Conservation (phyloP, 768 basidiomycete genomes). For the Candolleomyces aberdarensis region DNA sequence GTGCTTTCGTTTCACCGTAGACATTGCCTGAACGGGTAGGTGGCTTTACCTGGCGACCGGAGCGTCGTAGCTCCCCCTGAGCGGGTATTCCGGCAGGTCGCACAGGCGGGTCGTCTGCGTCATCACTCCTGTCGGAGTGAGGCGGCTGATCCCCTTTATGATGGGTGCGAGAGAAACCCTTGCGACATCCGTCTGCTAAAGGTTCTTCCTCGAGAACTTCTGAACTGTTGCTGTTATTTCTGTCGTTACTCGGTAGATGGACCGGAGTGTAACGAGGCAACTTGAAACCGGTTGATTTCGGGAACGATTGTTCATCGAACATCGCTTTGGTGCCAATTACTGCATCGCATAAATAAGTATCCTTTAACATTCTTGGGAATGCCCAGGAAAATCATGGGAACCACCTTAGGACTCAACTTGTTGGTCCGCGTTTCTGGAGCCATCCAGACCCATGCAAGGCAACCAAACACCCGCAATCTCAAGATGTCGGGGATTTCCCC, state of each 20-base stretch:
- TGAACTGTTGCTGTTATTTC: too few relatives aligned
- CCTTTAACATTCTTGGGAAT: conserved; percentile 1
- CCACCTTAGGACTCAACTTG: conserved; percentile 18
- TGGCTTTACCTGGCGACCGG: background rate
- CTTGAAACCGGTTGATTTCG: too few relatives aligned
- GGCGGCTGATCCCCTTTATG: too few relatives aligned
- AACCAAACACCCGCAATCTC: conserved; percentile 25
- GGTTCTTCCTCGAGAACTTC: too few relatives aligned
- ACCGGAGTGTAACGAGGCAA: too few relatives aligned
- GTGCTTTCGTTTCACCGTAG: background rate
- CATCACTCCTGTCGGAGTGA: too few relatives aligned
- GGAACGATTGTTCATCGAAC: background rate
- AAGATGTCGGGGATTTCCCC: conserved; percentile 20
- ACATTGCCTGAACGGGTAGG: background rate
- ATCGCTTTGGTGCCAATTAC: background rate
- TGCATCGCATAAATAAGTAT: background rate
- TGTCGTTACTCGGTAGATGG: too few relatives aligned
- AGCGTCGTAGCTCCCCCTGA: background rate
- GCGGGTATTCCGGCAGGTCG: background rate
- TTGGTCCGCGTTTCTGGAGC: conserved; percentile 13
- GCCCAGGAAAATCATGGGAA: conserved; percentile 20
- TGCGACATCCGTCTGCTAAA: too few relatives aligned
- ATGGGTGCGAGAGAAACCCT: too few relatives aligned
- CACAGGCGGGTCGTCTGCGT: too few relatives aligned
- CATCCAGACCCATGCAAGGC: conserved; percentile 17